Base-by-base conservation (phyloP, 805 yeast species). In the Cyberlindnera samutprakarnensis region DNA sequence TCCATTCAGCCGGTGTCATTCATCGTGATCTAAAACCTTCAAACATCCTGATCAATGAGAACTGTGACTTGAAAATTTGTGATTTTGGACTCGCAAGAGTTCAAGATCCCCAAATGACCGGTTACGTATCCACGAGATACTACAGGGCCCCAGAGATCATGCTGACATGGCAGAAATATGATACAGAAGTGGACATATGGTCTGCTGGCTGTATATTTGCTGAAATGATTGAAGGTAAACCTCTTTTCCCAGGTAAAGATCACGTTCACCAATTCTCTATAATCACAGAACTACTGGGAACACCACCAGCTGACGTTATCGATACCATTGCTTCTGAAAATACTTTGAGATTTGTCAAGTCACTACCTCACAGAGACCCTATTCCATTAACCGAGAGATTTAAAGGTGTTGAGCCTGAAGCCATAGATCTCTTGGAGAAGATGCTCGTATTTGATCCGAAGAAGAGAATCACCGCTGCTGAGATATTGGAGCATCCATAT, bases 41-140 rank as follows among this genome's bases (percentile, higher is more conserved):
- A 38, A 85, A 85, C 58, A 83, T 85, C 36, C 66, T 85, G 39
- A 79, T 85, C 49, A 85, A 85, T 55, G 95, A 85, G 60, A 84
- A 84, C 59, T 85, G 95, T 59, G 95, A 85, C 59, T 67, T 85
- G 54, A 85, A 85, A 58, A 85, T 85, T 47, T 85, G 95, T 61
- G 95, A 85, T 58, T 85, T 90, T 56, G 98, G 98, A 15, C 67
- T 90, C 39, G 97, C 97, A 21, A 73, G 98, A 54, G 83, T 90
- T 52, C 96, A 90, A 64, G 98, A 90, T 61, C 96, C 96, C 11
- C 97, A 90, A 57, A 90, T 90, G 98, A 90, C 97, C 1, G 98
- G 97, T 8, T 90, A 90, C 56, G 98, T 90, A 13, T 81, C 94
- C 5, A 90, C 98, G 4, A 62, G 98, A 51, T 90, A 87, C 64